phyloP scores from a whole-genome alignment of 1,284 basidiomycete species.

The Apiotrichum mycotoxinovorans region DNA sequence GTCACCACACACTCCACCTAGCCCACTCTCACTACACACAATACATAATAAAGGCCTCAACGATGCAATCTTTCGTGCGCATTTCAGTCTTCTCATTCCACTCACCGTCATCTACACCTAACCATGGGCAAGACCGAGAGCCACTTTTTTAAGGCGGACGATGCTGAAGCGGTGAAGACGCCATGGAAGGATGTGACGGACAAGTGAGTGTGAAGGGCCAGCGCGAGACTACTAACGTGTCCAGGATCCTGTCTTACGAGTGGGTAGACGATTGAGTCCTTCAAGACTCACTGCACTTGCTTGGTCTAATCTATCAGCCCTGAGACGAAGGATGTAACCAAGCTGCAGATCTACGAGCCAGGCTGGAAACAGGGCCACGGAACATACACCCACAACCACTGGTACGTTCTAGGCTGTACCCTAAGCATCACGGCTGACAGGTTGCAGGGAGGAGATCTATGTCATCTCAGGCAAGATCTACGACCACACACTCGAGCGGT shows the following conservation, averaged over 20 bases:
- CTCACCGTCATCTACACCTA: background rate
- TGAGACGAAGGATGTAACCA: slow-evolving; percentile 11
- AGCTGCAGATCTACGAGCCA: slow-evolving; percentile 8
- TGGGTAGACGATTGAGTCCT: background rate
- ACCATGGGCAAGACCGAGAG: slow-evolving; percentile 9
- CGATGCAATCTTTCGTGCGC: no score
- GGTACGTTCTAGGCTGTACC: background rate
- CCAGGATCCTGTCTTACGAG: slow-evolving; percentile 9
- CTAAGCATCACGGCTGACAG: background rate
- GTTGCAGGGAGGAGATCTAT: slow-evolving; percentile 16
- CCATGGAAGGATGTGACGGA: background rate
- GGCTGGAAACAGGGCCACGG: slow-evolving; percentile 10
- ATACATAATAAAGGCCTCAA: no score
- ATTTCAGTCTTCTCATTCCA: background rate
- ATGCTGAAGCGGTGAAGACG: background rate
- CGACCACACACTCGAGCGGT: slow-evolving; percentile 57
- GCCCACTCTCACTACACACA: no score
- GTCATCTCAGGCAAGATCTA: slow-evolving; percentile 35
- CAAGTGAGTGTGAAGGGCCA: background rate
- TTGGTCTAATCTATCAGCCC: background rate
- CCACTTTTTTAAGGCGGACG: slow-evolving; percentile 4
- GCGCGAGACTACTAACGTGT: background rate
- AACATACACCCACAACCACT: slow-evolving; percentile 4
- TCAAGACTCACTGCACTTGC: background rate
- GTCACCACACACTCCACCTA: no score